Evolutionary conservation across 2,329 filamentous ascomycete species (phyloP), one percentile per base, ranked within the genome.

Genomic region (Dothideomycetidae sp.): DNA sequence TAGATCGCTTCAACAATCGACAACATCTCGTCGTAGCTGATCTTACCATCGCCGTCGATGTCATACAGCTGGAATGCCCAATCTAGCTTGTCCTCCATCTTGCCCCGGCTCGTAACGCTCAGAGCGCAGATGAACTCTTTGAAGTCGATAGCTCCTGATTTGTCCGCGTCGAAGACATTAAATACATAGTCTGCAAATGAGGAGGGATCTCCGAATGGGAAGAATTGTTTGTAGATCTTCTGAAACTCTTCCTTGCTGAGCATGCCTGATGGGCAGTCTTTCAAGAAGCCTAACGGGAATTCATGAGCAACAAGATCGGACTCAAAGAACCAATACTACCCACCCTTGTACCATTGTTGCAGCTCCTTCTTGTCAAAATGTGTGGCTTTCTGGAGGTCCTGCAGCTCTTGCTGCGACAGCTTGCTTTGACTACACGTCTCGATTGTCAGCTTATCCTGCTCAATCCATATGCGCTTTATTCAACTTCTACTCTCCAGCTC

Each of bases 311-410:
- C 13, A 10, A 28, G 17, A 12, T 11, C 18, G 28, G 23, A 34
- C 3, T 13, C 29, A 18, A 12, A 31, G 39, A 9, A 40, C 12
- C 30, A 2, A 16, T 10, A 18, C 10, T 15, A 54, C 75, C 46
- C 62, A 93, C 90, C 90, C 72, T 96, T 96, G 65, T 98, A 96
- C 90, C 90, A 98, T 76, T 96, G 88, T 61, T 98, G 90, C 57
- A 98, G 64, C 64, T 98, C 90, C 70, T 96, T 96, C 78, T 94
- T 94, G 64, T 98, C 90, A 57, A 98, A 98, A 63, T 96, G 85
- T 46, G 90, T 98, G 43, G 85, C 85, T 68, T 84, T 90, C 60
- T 96, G 86, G 50, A 98, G 76, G 63, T 98, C 90, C 49, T 73
- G 75, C 56, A 98, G 81, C 71, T 98, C 85, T 62, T 93, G 81